Percentiles rank a stretch among this genome's conserved stretches.
Evolutionary conservation across 2,329 filamentous ascomycete genomes (phyloP).

Genomic region (Alternaria sp.): DNA sequence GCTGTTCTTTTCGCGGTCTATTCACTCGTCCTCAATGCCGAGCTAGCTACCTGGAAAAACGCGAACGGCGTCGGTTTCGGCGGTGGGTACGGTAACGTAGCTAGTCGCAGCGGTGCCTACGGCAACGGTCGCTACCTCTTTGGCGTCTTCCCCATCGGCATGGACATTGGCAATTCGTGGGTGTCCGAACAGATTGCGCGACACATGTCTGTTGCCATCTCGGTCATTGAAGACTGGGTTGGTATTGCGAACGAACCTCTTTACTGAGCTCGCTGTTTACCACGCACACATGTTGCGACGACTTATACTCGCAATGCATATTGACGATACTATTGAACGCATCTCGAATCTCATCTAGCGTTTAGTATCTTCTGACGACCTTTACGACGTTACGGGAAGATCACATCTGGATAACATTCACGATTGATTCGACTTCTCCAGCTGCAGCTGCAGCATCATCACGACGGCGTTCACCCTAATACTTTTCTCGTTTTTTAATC

Average conservation of each 20-base stretch:
- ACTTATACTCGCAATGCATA: neutral
- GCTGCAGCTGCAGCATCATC: neutral
- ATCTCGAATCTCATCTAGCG: neutral
- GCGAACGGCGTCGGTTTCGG: conserved; percentile 24
- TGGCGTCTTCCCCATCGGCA: conserved; percentile 27
- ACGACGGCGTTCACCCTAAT: neutral
- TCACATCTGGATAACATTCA: neutral
- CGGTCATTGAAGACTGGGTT: conserved; percentile 24
- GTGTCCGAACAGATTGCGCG: conserved; percentile 23
- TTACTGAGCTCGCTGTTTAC: conserved; percentile 19
- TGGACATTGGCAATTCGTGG: conserved; percentile 27
- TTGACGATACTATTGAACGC: neutral
- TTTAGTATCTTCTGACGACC: neutral
- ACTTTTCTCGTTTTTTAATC: conserved; percentile 1
- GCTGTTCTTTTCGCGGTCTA: conserved; percentile 14
- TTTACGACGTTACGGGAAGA: neutral
- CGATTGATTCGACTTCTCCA: neutral
- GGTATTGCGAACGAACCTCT: conserved; percentile 18
- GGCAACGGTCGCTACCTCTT: conserved; percentile 34
- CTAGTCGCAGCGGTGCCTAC: conserved; percentile 15
- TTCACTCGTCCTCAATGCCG: conserved; percentile 12
- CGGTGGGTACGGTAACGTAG: conserved; percentile 23
- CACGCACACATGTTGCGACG: neutral
- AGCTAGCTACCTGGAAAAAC: conserved; percentile 21
- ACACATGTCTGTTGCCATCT: conserved; percentile 19